Evolutionary conservation across 768 basidiomycete genomes (phyloP), one percentile per base, ranked within the genome.

Genomic region (Macrolepiota fuliginosa): DNA sequence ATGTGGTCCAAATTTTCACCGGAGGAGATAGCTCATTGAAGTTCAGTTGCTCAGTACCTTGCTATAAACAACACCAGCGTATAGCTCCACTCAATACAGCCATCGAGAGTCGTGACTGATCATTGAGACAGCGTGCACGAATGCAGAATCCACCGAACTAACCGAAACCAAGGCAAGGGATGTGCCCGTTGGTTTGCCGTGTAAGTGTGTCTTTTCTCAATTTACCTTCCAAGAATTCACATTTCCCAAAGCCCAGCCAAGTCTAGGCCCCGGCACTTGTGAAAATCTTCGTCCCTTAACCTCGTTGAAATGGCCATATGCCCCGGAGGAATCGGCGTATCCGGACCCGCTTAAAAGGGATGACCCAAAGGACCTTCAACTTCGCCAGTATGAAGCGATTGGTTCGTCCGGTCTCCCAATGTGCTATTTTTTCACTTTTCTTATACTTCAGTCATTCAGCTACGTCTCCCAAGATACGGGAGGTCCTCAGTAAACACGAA

Each of bases 341-440:
- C 88, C 87, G 0, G 92, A 96, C 71, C 94, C 94, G 0, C 79
- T 96, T 51, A 88, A 89, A 66, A 80, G 89, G 4, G 89, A 96
- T 67, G 92, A 95, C 69, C 94, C 92, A 0, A 93, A 94, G 71
- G 80, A 85, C 0, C 76, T 96, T 0, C 85, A 89, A 61, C 71
- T 86, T 0, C 77, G 70, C 40, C 91, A 94, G 60, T 93, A 93
- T 70, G 90, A 93, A 70, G 84, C 90, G 0, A 90, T 94, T 62
- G 91, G 92, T 90, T 39, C 7, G 79, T 66, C 1, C 24, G n/a
- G 25, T n/a, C 32, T 50, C 22, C n/a, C 29, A 10, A 15, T 27
- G 7, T 32, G 29, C 3, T 32, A 15, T 17, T 52, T 15, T 22
- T 52, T n/a, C 36, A 39, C 47, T 36, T 39, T 32, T 37, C 37